Conservation (phyloP, 768 basidiomycete species). For the Daedalea quercina region DNA sequence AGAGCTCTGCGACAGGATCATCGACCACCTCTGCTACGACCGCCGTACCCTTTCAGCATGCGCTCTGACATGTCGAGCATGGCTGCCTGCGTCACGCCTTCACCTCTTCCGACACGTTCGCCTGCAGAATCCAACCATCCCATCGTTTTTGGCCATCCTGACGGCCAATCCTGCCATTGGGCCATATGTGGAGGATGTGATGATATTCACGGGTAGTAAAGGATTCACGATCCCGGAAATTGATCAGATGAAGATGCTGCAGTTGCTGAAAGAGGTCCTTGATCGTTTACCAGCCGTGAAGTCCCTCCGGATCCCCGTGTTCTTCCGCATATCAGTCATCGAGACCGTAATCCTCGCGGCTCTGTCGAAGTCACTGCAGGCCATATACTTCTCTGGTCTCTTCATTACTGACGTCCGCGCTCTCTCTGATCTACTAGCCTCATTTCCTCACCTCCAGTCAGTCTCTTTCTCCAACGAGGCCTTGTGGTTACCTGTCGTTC, state of each 20-base stretch:
- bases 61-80: constrained; percentile 1
- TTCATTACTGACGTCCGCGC: background rate
- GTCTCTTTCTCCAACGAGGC: background rate
- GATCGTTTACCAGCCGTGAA: background rate
- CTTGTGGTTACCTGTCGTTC: background rate
- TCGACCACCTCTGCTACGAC: constrained; percentile 3
- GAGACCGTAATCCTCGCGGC: background rate
- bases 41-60: background rate
- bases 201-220: background rate
- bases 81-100: background rate
- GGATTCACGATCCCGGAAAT: background rate
- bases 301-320: background rate
- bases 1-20: constrained; percentile 7
- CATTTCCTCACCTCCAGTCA: background rate
- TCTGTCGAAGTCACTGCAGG: background rate
- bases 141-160: background rate
- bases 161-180: background rate
- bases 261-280: background rate
- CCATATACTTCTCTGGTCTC: background rate
- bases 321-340: background rate
- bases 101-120: background rate
- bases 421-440: background rate
- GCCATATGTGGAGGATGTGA: background rate
- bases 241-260: background rate
- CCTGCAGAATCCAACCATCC: background rate